Conservation (phyloP, 306 rosid genomes). For the Hippophae gyantsensis region DNA sequence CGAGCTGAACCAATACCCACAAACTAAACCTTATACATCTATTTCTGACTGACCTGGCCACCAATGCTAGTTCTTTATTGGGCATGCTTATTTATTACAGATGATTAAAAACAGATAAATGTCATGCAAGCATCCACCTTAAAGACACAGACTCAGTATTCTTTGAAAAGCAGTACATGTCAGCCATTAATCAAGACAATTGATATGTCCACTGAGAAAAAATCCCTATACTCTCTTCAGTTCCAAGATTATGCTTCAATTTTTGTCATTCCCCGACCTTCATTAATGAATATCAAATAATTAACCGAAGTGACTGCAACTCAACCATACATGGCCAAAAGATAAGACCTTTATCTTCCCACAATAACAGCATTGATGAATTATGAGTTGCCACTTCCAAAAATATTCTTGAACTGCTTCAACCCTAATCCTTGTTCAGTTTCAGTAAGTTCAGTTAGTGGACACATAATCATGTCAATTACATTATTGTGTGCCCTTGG, state of each 20-base stretch:
- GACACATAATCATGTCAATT: not conserved
- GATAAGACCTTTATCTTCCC: conserved; percentile 9
- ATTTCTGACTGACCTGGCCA: conserved; percentile 20
- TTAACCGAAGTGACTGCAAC: conserved; percentile 13
- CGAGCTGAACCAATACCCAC: conserved; percentile 8
- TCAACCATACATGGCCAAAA: conserved; percentile 21
- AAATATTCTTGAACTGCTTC: conserved; percentile 10
- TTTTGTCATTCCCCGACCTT: conserved; percentile 19
- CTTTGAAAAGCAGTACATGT: conserved; percentile 19
- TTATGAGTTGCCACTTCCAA: conserved; percentile 20
- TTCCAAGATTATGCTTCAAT: conserved; percentile 16
- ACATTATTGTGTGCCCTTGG: not conserved
- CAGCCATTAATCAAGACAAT: conserved; percentile 13
- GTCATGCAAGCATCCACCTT: conserved; percentile 10
- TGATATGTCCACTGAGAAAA: conserved; percentile 9
- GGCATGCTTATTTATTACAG: conserved; percentile 9
- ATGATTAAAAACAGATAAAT: conserved; percentile 12
- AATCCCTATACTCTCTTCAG: conserved; percentile 3
- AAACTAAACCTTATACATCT: conserved; percentile 18
- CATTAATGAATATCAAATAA: conserved; percentile 17
- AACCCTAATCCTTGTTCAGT: conserved; percentile 17
- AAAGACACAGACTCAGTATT: conserved; percentile 17
- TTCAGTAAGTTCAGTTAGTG: conserved; percentile 7
- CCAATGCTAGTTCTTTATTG: conserved; percentile 2
- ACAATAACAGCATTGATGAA: conserved; percentile 20